A percentile compares a stretch with the other conserved stretches of the same genome.
Evolutionary conservation across 352 stramenopile species (phyloP).

Genomic region (Blastocystis sp.): DNA sequence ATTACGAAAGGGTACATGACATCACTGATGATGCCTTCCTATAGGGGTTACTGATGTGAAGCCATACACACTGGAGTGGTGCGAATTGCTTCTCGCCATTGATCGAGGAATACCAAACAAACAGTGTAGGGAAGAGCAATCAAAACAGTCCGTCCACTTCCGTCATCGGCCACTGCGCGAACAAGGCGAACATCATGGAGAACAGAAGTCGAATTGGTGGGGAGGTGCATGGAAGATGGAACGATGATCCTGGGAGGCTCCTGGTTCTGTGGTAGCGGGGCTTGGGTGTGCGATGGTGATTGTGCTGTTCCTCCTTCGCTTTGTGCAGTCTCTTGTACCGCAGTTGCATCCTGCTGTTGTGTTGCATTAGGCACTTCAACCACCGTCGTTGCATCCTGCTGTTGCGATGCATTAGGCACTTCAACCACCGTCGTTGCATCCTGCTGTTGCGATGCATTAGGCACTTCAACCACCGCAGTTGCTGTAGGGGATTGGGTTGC

Average conservation of each 20-base stretch:
- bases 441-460: neutral
- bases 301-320: too few relatives aligned
- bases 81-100: neutral
- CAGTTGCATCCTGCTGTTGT: neutral
- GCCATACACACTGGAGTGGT: too few relatives aligned
- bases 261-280: neutral
- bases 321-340: neutral
- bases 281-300: too few relatives aligned
- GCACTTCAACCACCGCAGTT: neutral
- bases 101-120: neutral
- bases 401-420: neutral
- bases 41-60: too few relatives aligned
- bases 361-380: neutral
- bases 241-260: neutral
- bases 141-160: constrained; percentile 39
- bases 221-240: neutral
- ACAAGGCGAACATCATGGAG: constrained; percentile 9
- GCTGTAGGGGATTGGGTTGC: neutral
- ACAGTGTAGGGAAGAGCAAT: constrained; percentile 15
- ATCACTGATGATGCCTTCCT: too few relatives aligned
- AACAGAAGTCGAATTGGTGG: neutral
- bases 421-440: neutral
- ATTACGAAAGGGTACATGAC: too few relatives aligned
- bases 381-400: neutral
- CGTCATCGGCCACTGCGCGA: constrained; percentile 25